phyloP scores from a whole-genome alignment of 2,329 filamentous ascomycete genomes.

The Calonectria pseudoturangicola region DNA sequence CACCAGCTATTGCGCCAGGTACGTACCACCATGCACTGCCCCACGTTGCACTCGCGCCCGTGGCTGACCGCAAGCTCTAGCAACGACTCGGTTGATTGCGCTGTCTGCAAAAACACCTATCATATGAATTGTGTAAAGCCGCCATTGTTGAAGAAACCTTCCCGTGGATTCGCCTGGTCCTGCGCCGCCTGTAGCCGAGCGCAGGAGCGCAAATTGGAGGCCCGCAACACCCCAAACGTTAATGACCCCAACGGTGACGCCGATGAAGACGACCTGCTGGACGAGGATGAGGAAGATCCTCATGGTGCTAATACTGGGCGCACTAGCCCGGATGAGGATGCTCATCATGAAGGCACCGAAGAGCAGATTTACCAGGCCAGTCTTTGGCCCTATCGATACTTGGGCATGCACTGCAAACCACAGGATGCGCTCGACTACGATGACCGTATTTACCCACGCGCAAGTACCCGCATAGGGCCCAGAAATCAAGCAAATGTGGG shows the following conservation, averaged over 20 bases:
- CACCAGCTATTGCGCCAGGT: constrained; percentile 92
- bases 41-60: constrained; percentile 45
- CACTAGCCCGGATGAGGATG: constrained; percentile 78
- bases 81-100: constrained; percentile 96
- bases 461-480: constrained; percentile 92
- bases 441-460: constrained; percentile 96
- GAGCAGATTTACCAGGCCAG: constrained; percentile 95
- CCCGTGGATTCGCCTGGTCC: constrained; percentile 97
- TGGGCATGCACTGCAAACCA: constrained; percentile 95
- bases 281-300: constrained; percentile 83
- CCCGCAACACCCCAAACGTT: constrained; percentile 87
- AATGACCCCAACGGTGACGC: constrained; percentile 79
- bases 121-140: constrained; percentile 99
- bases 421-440: constrained; percentile 98
- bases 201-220: constrained; percentile 95
- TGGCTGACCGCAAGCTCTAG: constrained; percentile 66
- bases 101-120: constrained; percentile 94
- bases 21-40: constrained; percentile 60
- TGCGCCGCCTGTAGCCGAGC: constrained; percentile 96
- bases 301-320: constrained; percentile 74
- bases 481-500: constrained; percentile 92
- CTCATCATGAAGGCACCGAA: constrained; percentile 78
- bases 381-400: constrained; percentile 96
- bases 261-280: constrained; percentile 78
- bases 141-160: constrained; percentile 94